Evolutionary conservation across 2,329 filamentous ascomycete species (phyloP).

Genomic region (Phialophora chinensis): DNA sequence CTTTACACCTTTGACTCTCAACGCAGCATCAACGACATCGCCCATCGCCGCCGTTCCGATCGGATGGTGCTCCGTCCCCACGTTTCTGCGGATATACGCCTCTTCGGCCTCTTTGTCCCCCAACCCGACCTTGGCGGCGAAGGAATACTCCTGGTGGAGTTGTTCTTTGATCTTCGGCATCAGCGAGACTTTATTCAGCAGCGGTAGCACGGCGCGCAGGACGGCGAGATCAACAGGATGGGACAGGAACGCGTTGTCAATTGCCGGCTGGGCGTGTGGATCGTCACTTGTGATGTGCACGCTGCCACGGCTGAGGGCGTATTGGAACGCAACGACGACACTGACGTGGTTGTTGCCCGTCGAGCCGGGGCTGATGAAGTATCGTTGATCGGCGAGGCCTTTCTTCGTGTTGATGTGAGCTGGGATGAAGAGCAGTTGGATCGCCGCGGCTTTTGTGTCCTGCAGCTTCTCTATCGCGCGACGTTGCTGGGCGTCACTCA

Average conservation of each 20-base stretch:
- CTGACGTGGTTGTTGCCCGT: conserved; percentile 24
- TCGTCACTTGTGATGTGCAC: conserved; percentile 51
- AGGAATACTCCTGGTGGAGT: conserved; percentile 4
- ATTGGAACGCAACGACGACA: conserved; percentile 17
- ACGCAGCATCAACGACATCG: conserved; percentile 43
- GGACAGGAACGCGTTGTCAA: conserved; percentile 54
- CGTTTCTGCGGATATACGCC: conserved; percentile 1
- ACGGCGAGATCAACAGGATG: conserved; percentile 52
- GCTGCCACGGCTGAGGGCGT: conserved; percentile 57
- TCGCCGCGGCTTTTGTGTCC: conserved; percentile 14
- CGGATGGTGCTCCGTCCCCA: conserved; percentile 39
- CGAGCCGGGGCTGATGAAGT: conserved; percentile 12
- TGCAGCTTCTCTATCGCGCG: conserved; percentile 7
- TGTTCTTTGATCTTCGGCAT: conserved; percentile 4
- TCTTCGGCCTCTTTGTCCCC: conserved; percentile 1
- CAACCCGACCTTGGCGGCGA: conserved; percentile 8
- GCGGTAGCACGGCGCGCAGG: conserved; percentile 36
- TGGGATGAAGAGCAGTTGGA: conserved; percentile 22
- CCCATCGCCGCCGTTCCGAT: conserved; percentile 46
- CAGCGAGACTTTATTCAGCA: conserved; percentile 23
- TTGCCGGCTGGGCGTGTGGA: conserved; percentile 46
- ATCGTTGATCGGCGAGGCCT: conserved; percentile 14
- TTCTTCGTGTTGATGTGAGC: conserved; percentile 14
- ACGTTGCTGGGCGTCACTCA: conserved; percentile 6
- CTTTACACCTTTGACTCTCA: conserved; percentile 42